Evolutionary conservation across 176 grass and related monocot species (phyloP).

Genomic region (Phoenix dactylifera): DNA sequence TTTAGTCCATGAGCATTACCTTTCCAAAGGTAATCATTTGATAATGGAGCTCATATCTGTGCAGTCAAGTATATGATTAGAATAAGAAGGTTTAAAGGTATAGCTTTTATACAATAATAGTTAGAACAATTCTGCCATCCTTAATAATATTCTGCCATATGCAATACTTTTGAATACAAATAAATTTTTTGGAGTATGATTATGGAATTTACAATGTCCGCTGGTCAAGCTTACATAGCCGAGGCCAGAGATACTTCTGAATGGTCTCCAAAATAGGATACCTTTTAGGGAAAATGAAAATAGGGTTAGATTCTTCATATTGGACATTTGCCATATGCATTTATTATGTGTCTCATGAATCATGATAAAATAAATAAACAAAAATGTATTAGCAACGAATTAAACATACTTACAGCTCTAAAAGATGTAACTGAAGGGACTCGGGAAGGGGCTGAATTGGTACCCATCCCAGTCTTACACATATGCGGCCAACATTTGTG

Average conservation of each 20-base stretch:
- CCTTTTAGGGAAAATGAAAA: constrained; percentile 40
- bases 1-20: constrained; percentile 26
- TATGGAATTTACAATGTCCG: constrained; percentile 66
- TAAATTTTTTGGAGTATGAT: constrained; percentile 5
- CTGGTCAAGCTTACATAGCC: constrained; percentile 94
- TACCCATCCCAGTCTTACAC: constrained; percentile 95
- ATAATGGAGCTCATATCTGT: constrained; percentile 89
- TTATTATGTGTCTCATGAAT: too few relatives aligned
- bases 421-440: constrained; percentile 85
- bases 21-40: constrained; percentile 99
- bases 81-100: too few relatives aligned
- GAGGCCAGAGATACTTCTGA: constrained; percentile 96
- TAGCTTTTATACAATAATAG: not conserved
- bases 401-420: constrained; percentile 70
- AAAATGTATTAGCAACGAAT: too few relatives aligned
- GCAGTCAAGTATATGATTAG: not conserved
- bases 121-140: too few relatives aligned
- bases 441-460: constrained; percentile 92
- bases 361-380: too few relatives aligned
- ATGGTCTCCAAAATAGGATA: constrained; percentile 84
- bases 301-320: not conserved
- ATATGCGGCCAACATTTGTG: constrained; percentile 95
- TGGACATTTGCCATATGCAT: too few relatives aligned
- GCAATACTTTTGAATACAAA: too few relatives aligned
- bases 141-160: too few relatives aligned